A percentile compares a stretch with the other conserved stretches of the same genome.
These are phyloP conservation scores for Lactarius evosmus DNA, from an alignment of 768 basidiomycete genomes.

Conservation along the genomic window DNA sequence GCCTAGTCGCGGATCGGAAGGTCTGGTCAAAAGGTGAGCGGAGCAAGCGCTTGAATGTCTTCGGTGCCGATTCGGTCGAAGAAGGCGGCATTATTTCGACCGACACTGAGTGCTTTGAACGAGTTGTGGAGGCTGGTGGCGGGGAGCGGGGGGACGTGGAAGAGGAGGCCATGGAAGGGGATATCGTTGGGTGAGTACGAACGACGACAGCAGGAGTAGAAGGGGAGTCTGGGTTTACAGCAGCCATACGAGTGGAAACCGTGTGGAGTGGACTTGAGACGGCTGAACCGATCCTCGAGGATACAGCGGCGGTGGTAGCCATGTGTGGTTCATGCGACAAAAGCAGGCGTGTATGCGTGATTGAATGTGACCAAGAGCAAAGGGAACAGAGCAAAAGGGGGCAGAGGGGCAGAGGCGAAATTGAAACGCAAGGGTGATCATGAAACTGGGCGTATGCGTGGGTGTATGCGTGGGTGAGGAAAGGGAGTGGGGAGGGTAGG, in stretches of 20 bases:
- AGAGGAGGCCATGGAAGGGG: slow-evolving; percentile 28
- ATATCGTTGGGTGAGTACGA: background rate
- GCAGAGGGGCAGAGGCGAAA: background rate
- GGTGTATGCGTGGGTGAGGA: background rate
- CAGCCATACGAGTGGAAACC: slow-evolving; percentile 37
- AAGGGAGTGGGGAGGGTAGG: background rate
- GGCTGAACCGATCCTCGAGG: slow-evolving; percentile 38
- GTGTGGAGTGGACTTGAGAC: slow-evolving; percentile 47
- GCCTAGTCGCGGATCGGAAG: slow-evolving; percentile 59
- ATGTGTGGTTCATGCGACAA: slow-evolving; percentile 37
- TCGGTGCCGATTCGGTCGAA: slow-evolving; percentile 39
- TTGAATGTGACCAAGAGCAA: background rate
- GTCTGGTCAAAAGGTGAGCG: slow-evolving; percentile 67
- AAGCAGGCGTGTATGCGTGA: background rate
- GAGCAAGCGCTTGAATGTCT: slow-evolving; percentile 57
- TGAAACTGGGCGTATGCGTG: background rate
- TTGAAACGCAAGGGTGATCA: background rate
- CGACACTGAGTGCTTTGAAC: background rate
- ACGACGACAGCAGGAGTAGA: background rate
- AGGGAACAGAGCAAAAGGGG: background rate
- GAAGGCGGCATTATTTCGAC: background rate
- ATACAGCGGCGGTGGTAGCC: slow-evolving; percentile 44
- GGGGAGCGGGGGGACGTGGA: slow-evolving; percentile 35
- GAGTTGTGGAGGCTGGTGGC: slow-evolving; percentile 31
- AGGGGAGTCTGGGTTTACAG: slow-evolving; percentile 18